Percentiles rank a stretch among this genome's conserved stretches.
Conservation (phyloP, 495 filamentous ascomycete species). For the Talaromyces wortmannii region DNA sequence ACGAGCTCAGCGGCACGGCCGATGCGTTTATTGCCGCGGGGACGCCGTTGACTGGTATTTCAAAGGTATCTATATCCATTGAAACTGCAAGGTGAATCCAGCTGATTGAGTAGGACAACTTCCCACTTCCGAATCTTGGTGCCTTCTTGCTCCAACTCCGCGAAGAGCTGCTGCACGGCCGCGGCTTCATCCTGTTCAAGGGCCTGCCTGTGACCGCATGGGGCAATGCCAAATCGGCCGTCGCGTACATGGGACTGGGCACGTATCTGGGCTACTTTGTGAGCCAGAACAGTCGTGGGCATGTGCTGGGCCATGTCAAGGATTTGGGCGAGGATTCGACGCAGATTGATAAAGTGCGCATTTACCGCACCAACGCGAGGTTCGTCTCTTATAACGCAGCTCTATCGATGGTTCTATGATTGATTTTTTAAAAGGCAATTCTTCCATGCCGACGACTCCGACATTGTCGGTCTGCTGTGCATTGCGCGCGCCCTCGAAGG, state of each 20-base stretch:
- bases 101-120: slow-evolving; percentile 19
- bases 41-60: slow-evolving; percentile 67
- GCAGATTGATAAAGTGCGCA: slow-evolving; percentile 75
- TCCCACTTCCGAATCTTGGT: slow-evolving; percentile 58
- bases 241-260: slow-evolving; percentile 84
- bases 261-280: slow-evolving; percentile 80
- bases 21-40: slow-evolving; percentile 59
- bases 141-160: slow-evolving; percentile 47
- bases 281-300: slow-evolving; percentile 75
- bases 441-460: slow-evolving; percentile 78
- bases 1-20: slow-evolving; percentile 57
- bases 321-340: slow-evolving; percentile 77
- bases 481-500: slow-evolving; percentile 70
- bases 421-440: slow-evolving; percentile 38
- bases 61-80: slow-evolving; percentile 36
- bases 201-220: slow-evolving; percentile 69
- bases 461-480: slow-evolving; percentile 82
- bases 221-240: slow-evolving; percentile 70
- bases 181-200: slow-evolving; percentile 84
- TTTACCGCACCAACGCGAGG: slow-evolving; percentile 82
- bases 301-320: slow-evolving; percentile 86
- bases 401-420: neutral
- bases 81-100: neutral
- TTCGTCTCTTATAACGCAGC: slow-evolving; percentile 10
- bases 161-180: slow-evolving; percentile 69